Evolutionary conservation across 805 yeast species (phyloP), one percentile per base, ranked within the genome.

Genomic region (Candida oleophila): DNA sequence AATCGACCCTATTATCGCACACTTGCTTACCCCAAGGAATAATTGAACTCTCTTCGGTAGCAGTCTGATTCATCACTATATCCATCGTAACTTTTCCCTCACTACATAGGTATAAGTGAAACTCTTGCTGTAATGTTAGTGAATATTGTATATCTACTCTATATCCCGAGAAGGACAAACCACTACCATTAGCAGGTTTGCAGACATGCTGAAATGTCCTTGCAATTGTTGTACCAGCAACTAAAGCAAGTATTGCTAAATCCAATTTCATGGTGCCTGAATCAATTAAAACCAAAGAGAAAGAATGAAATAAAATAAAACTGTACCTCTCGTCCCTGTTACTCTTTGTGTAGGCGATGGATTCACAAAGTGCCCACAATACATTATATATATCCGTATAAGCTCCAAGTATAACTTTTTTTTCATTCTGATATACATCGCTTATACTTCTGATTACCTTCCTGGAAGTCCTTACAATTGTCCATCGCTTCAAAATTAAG

Each of bases 1-100:
- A 22, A 3, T 41, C n/a, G 35, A 30, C 2, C 11, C 11, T 25
- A 41, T 22, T 30, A 40, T 40, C 9, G 48, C 50, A 35, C 51
- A 54, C 5, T 28, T 38, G 3, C 55, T 28, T 11, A 42, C 61
- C 47, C 68, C 68, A 64, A 1, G 68, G 68, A 25, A 64, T 61
- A 3, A 53, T 41, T 28, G 59, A 42, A 12, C 46, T 42, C 3
- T n/a, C 37, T 16, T 34, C 19, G 12, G 21, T 36, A 16, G 38
- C 19, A 21, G 5, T 9, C 4, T 37, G n/a, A n/a, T 35, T 35
- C 4, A 28, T 20, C 8, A 25, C 43, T 8, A 41, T 8, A 40
- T 59, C 65, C 21, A 46, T 54, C 14, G 62, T 52, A 16, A 63
- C 44, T 34, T 57, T 62, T 42, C 63, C 64, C 42, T 66, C 70